Evolutionary conservation across 129 eudicot species (phyloP).

Genomic region (Silybum marianum): DNA sequence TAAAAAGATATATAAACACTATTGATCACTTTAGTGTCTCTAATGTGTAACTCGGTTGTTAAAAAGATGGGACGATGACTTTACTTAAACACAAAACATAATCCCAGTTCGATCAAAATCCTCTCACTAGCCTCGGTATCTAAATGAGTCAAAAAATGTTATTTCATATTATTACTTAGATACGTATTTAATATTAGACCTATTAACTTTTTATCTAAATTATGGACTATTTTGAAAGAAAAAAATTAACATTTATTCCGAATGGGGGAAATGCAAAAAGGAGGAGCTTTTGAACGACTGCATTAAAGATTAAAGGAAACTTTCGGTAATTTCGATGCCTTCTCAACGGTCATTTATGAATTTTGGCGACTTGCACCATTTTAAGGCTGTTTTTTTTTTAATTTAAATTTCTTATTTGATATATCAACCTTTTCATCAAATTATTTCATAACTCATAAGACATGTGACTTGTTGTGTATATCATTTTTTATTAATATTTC

Average conservation of each 20-base stretch:
- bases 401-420: background rate
- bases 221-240: background rate
- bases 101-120: background rate
- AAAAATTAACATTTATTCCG: background rate
- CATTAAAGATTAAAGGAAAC: background rate
- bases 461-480: background rate
- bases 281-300: conserved; percentile 4
- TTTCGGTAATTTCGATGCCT: conserved; percentile 21
- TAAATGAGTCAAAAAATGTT: too few species aligned
- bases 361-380: background rate
- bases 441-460: background rate
- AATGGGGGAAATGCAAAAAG: conserved; percentile 1
- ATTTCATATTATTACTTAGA: too few species aligned
- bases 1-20: background rate
- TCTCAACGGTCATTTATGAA: conserved; percentile 27
- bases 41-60: background rate
- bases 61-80: background rate
- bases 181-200: too few species aligned
- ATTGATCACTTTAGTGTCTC: background rate
- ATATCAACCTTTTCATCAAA: background rate
- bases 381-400: background rate
- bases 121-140: too few species aligned
- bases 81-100: background rate
- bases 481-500: too few species aligned
- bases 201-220: too few species aligned